A percentile compares a stretch with the other conserved stretches of the same genome.
phyloP scores from a whole-genome alignment of 78 protist species.

The Dictyostelium purpureum region DNA sequence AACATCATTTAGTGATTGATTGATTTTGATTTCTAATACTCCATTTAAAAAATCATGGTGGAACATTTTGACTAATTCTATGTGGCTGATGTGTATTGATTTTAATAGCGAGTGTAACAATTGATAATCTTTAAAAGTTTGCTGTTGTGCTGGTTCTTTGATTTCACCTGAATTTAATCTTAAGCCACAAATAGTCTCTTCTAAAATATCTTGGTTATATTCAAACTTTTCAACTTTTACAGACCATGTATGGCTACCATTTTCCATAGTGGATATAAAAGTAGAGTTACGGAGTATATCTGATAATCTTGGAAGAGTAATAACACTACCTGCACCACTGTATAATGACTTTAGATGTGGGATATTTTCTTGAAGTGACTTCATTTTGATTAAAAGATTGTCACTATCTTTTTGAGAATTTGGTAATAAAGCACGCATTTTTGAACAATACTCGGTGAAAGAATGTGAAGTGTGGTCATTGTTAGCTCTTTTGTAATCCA shows the following conservation, averaged over 20 bases:
- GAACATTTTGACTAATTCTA: neutral
- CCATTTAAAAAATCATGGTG: neutral
- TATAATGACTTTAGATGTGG: neutral
- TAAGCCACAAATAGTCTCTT: slow-evolving; percentile 32
- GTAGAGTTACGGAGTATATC: neutral
- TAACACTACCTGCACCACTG: neutral
- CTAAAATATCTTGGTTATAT: neutral
- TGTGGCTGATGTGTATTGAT: neutral
- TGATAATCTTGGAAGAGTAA: neutral
- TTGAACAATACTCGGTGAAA: neutral
- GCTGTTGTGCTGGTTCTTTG: neutral
- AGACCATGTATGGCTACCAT: neutral
- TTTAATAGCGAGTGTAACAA: neutral
- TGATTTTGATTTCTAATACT: neutral
- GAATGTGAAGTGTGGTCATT: neutral
- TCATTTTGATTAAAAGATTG: neutral
- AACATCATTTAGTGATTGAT: neutral
- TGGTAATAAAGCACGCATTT: neutral
- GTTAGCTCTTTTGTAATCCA: neutral
- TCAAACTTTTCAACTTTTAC: neutral
- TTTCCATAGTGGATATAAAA: neutral
- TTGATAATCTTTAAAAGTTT: neutral
- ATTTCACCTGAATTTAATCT: neutral
- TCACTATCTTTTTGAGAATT: neutral
- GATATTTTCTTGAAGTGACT: neutral